Evolutionary conservation across 2,329 filamentous ascomycete genomes (phyloP).

Genomic region (Mycogone perniciosa): DNA sequence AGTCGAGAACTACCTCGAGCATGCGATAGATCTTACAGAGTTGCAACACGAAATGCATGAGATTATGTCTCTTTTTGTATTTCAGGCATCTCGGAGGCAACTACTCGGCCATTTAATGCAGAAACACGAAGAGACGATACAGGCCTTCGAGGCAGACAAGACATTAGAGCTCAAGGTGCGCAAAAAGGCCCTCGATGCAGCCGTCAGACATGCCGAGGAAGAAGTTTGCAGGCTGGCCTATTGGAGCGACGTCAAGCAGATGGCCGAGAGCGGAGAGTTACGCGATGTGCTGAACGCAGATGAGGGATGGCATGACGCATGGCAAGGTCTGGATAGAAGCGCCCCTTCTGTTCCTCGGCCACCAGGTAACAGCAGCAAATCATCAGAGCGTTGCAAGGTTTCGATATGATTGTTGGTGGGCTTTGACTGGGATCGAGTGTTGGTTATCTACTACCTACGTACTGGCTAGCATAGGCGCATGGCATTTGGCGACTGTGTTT

Average conservation of each 20-base stretch:
- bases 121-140: constrained; percentile 40
- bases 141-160: constrained; percentile 33
- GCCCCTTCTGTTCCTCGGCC: constrained; percentile 36
- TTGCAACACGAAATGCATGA: constrained; percentile 73
- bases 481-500: constrained; percentile 2
- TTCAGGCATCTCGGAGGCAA: constrained; percentile 77
- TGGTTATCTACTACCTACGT: neutral
- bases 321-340: constrained; percentile 49
- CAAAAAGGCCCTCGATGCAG: constrained; percentile 64
- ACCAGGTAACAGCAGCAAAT: constrained; percentile 15
- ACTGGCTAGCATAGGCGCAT: constrained; percentile 1
- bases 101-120: constrained; percentile 64
- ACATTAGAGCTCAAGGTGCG: constrained; percentile 32
- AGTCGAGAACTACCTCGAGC: constrained; percentile 72
- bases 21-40: constrained; percentile 70
- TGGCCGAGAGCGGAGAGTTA: constrained; percentile 50
- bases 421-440: neutral
- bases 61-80: constrained; percentile 81
- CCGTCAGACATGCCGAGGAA: constrained; percentile 68
- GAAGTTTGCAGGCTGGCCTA: constrained; percentile 78
- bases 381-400: constrained; percentile 7
- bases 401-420: neutral
- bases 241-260: constrained; percentile 76
- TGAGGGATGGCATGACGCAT: constrained; percentile 32
- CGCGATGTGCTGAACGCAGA: constrained; percentile 35